phyloP scores from a whole-genome alignment of 2,329 filamentous ascomycete genomes.

The Tothia fuscella region DNA sequence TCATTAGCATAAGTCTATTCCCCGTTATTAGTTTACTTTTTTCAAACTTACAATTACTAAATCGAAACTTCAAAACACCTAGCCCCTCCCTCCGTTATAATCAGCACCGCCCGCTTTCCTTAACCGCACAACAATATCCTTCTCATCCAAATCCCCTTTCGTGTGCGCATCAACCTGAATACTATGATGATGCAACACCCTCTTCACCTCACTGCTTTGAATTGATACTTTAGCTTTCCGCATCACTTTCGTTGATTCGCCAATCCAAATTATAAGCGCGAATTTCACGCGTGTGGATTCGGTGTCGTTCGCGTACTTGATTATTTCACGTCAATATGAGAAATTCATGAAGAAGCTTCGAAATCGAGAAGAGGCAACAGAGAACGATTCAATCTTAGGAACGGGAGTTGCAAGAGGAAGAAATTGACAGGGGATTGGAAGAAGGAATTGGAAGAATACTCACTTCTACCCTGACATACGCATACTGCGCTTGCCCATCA shows the following conservation, averaged over 20 bases:
- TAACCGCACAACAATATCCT: constrained; percentile 48
- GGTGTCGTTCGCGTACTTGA: constrained; percentile 60
- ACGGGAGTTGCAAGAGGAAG: too few species aligned
- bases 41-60: too few species aligned
- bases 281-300: constrained; percentile 60
- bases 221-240: constrained; percentile 57
- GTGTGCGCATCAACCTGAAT: constrained; percentile 52
- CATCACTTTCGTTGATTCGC: constrained; percentile 53
- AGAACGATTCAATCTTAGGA: too few species aligned
- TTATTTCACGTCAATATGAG: too few species aligned
- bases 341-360: too few species aligned
- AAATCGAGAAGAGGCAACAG: too few species aligned
- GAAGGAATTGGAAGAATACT: too few species aligned
- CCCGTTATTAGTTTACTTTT: too few species aligned
- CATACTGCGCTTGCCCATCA: constrained; percentile 51
- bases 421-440: too few species aligned
- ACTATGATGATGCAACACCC: constrained; percentile 51
- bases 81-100: constrained; percentile 39
- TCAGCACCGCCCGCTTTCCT: constrained; percentile 58
- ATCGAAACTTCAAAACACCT: too few species aligned
- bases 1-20: too few species aligned
- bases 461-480: constrained; percentile 51
- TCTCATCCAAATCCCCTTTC: constrained; percentile 47
- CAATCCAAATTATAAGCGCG: constrained; percentile 56
- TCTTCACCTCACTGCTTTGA: constrained; percentile 54